Conservation (phyloP, 2,329 filamentous ascomycete species). For the Cladosporium sp. region DNA sequence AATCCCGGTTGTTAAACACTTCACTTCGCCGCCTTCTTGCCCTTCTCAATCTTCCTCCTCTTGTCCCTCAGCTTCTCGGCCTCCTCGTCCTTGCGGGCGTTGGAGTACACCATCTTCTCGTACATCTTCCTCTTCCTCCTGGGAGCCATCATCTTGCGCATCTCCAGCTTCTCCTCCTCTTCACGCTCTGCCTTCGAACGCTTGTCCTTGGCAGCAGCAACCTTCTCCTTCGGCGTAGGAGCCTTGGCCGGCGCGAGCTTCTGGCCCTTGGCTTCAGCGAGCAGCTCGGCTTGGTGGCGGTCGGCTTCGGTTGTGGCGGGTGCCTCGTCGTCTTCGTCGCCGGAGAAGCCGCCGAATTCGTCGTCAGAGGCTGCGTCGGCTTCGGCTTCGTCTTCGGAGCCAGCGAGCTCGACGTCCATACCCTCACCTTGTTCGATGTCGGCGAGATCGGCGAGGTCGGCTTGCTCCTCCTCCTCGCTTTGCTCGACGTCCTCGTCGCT, state of each 20-base stretch:
- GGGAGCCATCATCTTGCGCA: slow-evolving; percentile 96
- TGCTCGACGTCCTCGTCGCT: slow-evolving; percentile 37
- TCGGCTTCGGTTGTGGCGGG: slow-evolving; percentile 47
- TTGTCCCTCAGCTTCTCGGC: slow-evolving; percentile 83
- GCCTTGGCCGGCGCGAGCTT: slow-evolving; percentile 39
- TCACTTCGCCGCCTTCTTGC: neutral
- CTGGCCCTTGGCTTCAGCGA: slow-evolving; percentile 79
- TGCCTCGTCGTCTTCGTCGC: slow-evolving; percentile 42
- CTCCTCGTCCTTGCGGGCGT: slow-evolving; percentile 88
- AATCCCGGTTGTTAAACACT: neutral
- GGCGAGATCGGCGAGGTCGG: slow-evolving; percentile 28
- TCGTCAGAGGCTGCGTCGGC: slow-evolving; percentile 39
- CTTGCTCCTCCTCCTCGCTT: slow-evolving; percentile 30
- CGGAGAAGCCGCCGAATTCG: slow-evolving; percentile 44
- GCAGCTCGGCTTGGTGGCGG: slow-evolving; percentile 82
- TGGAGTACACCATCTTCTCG: slow-evolving; percentile 95
- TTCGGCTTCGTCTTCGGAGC: slow-evolving; percentile 38
- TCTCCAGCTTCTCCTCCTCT: slow-evolving; percentile 83
- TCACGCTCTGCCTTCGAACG: slow-evolving; percentile 56
- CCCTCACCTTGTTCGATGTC: slow-evolving; percentile 30
- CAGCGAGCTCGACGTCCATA: slow-evolving; percentile 46
- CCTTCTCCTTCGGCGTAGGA: slow-evolving; percentile 53
- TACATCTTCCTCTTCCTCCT: slow-evolving; percentile 96
- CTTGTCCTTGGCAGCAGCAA: slow-evolving; percentile 66
- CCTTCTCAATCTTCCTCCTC: slow-evolving; percentile 81